phyloP scores from a whole-genome alignment of 2,329 filamentous ascomycete genomes.

The Arthrobotrys entomopaga region DNA sequence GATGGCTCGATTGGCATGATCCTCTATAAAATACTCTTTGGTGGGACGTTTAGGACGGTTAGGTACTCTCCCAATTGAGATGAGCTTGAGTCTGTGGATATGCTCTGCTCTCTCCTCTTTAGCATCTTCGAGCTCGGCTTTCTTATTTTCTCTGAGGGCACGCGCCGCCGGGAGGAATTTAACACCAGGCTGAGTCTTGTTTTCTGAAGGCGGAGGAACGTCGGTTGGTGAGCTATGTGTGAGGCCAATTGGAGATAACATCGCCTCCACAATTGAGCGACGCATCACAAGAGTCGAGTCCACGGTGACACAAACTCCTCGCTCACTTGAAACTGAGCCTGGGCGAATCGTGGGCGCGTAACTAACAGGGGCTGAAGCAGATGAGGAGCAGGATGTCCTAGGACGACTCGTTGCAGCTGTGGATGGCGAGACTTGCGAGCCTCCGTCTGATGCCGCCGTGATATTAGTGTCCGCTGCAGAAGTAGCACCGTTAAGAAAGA shows the following conservation, averaged over 20 bases:
- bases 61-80: neutral
- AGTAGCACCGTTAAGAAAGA: neutral
- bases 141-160: neutral
- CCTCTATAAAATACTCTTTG: neutral
- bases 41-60: neutral
- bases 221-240: neutral
- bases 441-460: too few relatives aligned
- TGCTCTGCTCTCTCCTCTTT: neutral
- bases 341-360: too few relatives aligned
- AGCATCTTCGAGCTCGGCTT: neutral
- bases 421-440: too few relatives aligned
- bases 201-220: neutral
- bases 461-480: neutral
- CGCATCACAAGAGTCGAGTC: neutral
- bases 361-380: too few relatives aligned
- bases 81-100: neutral
- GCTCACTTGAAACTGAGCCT: neutral
- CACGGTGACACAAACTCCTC: neutral
- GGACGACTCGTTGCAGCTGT: neutral
- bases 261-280: neutral
- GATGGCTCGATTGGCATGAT: neutral
- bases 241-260: slow-evolving; percentile 4
- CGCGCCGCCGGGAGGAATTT: neutral
- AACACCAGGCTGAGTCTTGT: neutral
- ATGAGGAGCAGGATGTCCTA: neutral